Conservation (phyloP, 768 basidiomycete species). For the Tulasnella sp. region DNA sequence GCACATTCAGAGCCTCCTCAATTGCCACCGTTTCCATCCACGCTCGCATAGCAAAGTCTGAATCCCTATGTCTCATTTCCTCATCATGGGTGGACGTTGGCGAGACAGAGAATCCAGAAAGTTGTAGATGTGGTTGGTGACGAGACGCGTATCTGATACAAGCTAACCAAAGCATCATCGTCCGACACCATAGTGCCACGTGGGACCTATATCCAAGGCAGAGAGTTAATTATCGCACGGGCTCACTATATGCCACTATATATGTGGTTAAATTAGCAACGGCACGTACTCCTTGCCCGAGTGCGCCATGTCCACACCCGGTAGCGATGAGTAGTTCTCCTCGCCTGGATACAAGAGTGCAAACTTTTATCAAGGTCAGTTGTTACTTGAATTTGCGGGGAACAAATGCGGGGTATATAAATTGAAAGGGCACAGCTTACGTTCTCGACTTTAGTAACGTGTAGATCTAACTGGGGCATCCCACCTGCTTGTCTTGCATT, state of each 20-base stretch:
- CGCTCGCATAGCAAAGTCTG: slow-evolving; percentile 13
- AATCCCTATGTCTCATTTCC: not conserved
- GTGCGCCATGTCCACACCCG: not conserved
- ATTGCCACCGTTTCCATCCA: slow-evolving; percentile 16
- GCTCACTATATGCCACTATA: not conserved
- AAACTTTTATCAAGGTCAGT: not conserved
- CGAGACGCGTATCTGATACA: not conserved
- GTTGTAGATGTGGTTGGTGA: too few relatives aligned
- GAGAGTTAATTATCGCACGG: not conserved
- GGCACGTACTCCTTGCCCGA: slow-evolving; percentile 10
- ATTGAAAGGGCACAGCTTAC: too few relatives aligned
- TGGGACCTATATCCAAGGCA: not conserved
- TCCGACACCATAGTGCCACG: slow-evolving; percentile 3
- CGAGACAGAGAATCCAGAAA: too few relatives aligned
- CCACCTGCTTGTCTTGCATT: slow-evolving; percentile 5
- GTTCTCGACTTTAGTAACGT: slow-evolving; percentile 14
- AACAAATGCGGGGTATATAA: too few relatives aligned
- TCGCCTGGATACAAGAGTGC: slow-evolving; percentile 17
- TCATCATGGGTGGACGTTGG: not conserved
- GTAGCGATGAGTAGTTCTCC: not conserved
- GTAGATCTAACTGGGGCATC: slow-evolving; percentile 10
- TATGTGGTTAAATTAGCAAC: not conserved
- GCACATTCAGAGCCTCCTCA: slow-evolving; percentile 12
- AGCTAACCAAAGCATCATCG: slow-evolving; percentile 10
- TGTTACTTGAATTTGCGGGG: too few relatives aligned